A percentile compares a stretch with the other conserved stretches of the same genome.
phyloP scores from a whole-genome alignment of 2,329 filamentous ascomycete species.

The Myrmaecium sp. region DNA sequence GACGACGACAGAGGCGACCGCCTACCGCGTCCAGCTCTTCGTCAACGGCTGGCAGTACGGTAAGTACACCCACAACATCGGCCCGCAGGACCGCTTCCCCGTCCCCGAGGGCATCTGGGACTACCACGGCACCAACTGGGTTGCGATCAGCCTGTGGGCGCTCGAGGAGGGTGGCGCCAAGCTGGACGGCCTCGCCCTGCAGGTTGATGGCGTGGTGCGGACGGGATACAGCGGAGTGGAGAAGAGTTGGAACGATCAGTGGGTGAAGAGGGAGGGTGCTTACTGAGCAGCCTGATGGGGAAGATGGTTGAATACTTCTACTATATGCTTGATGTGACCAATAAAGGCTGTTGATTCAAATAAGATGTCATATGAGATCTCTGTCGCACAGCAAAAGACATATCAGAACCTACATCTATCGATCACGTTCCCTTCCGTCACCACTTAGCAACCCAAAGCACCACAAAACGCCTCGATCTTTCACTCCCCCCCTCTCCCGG shows the following conservation, averaged over 20 bases:
- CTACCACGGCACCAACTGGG: slow-evolving; percentile 51
- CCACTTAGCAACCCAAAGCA: no score
- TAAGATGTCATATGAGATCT: no score
- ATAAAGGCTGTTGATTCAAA: no score
- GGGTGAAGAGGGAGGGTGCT: slow-evolving; percentile 28
- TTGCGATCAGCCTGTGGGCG: slow-evolving; percentile 54
- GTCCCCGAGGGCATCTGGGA: slow-evolving; percentile 60
- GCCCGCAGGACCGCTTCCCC: slow-evolving; percentile 54
- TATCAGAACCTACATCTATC: no score
- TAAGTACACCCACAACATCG: slow-evolving; percentile 54
- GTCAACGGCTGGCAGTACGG: slow-evolving; percentile 65
- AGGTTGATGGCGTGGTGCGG: slow-evolving; percentile 31
- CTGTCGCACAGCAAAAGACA: no score
- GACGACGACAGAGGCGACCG: slow-evolving; percentile 13
- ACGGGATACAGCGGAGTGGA: slow-evolving; percentile 32
- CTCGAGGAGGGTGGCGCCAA: slow-evolving; percentile 40
- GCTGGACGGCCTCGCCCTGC: slow-evolving; percentile 36
- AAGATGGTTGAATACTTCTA: no score
- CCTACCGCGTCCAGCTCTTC: slow-evolving; percentile 47
- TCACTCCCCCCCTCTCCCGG: no score
- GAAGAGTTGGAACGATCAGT: slow-evolving; percentile 30
- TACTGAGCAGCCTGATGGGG: no score
- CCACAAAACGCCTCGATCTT: no score
- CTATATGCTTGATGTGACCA: no score
- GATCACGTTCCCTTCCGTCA: no score